Evolutionary conservation across 1,139 yeast genomes (phyloP).

Genomic region (Torulaspora pretoriensis): DNA sequence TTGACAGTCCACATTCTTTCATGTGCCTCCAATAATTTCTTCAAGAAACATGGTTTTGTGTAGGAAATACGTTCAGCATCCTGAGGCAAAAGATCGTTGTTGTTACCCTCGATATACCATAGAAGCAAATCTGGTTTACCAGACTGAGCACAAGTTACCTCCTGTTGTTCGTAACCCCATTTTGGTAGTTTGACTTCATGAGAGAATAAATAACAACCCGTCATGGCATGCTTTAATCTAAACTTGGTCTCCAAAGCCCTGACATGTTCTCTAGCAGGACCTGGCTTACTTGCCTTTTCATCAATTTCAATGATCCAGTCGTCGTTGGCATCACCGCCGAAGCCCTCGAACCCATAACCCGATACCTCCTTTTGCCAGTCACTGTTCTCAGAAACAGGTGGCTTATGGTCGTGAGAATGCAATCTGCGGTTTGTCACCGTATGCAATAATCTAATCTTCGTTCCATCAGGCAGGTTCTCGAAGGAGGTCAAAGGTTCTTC

Average conservation of each 20-base stretch:
- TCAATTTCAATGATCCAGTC: conserved; percentile 89
- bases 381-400: conserved; percentile 76
- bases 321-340: conserved; percentile 93
- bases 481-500: conserved; percentile 47
- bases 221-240: conserved; percentile 82
- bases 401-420: conserved; percentile 93
- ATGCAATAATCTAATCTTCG: conserved; percentile 76
- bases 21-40: conserved; percentile 75
- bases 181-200: conserved; percentile 82
- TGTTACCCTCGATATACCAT: conserved; percentile 87
- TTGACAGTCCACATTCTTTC: conserved; percentile 89
- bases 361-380: conserved; percentile 97
- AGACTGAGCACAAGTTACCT: conserved; percentile 84
- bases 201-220: conserved; percentile 86
- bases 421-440: conserved; percentile 67
- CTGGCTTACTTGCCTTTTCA: conserved; percentile 50
- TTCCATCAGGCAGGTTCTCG: conserved; percentile 68
- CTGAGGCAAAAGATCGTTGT: conserved; percentile 43
- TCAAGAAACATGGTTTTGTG: conserved; percentile 56
- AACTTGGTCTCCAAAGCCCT: conserved; percentile 81
- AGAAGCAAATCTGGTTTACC: conserved; percentile 70
- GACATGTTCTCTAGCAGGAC: conserved; percentile 57
- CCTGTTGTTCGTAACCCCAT: conserved; percentile 97
- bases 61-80: conserved; percentile 58
- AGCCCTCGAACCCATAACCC: conserved; percentile 87